phyloP scores from a whole-genome alignment of 2,329 filamentous ascomycete species.

The Cucurbitaria berberidis region DNA sequence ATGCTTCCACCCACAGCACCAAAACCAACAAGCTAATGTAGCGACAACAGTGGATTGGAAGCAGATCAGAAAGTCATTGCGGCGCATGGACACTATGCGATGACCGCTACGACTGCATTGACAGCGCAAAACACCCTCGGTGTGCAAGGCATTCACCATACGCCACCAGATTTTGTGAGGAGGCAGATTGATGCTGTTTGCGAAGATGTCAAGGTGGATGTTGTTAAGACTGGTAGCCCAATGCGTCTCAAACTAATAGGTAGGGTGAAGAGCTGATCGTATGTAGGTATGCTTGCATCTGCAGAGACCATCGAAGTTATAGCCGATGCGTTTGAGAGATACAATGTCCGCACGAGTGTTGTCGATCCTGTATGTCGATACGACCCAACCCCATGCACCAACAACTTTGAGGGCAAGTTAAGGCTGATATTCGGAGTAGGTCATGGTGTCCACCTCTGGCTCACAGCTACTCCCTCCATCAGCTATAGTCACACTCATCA shows the following conservation, averaged over 20 bases:
- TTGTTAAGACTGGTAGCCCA: conserved; percentile 81
- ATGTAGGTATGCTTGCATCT: conserved; percentile 79
- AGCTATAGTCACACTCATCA: conserved; percentile 67
- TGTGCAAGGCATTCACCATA: conserved; percentile 79
- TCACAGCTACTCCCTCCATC: conserved; percentile 69
- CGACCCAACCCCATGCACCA: background rate
- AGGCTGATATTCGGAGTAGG: conserved; percentile 53
- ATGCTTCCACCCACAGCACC: conserved; percentile 16
- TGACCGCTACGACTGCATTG: conserved; percentile 92
- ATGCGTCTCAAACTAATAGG: background rate
- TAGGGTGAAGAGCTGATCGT: conserved; percentile 8
- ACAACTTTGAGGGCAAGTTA: background rate
- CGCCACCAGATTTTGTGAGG: conserved; percentile 77
- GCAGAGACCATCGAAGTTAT: conserved; percentile 72
- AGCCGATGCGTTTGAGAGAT: conserved; percentile 65
- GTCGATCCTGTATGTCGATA: conserved; percentile 72
- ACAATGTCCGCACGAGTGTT: conserved; percentile 66
- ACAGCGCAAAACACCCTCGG: conserved; percentile 95
- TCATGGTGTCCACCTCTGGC: conserved; percentile 90
- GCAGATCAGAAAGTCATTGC: conserved; percentile 95
- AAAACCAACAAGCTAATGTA: conserved; percentile 27
- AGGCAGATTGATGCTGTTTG: conserved; percentile 87
- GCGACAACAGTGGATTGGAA: conserved; percentile 75
- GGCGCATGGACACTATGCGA: conserved; percentile 91
- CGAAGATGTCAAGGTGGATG: conserved; percentile 84